A percentile compares a stretch with the other conserved stretches of the same genome.
Evolutionary conservation across 2,329 filamentous ascomycete species (phyloP).

Genomic region (Paecilomyces sp.): DNA sequence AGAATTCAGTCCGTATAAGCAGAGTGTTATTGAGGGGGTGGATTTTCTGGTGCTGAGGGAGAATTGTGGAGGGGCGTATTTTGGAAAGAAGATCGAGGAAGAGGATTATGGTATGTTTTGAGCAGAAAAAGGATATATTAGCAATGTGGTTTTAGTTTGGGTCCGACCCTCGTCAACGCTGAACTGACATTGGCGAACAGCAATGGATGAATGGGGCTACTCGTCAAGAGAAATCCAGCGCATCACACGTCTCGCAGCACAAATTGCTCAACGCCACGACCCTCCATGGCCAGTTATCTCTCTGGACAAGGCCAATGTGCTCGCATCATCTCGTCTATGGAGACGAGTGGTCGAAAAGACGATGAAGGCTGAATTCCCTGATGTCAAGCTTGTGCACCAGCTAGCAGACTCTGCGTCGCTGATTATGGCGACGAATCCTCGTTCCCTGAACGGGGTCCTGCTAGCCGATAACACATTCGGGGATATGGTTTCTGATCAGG

Average conservation of each 20-base stretch:
- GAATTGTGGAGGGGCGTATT: constrained; percentile 38
- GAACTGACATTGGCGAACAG: constrained; percentile 43
- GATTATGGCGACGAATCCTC: constrained; percentile 86
- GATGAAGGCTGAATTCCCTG: constrained; percentile 75
- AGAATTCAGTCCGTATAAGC: constrained; percentile 74
- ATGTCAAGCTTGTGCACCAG: constrained; percentile 73
- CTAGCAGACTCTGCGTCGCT: constrained; percentile 87
- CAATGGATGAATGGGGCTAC: constrained; percentile 78
- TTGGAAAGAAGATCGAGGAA: constrained; percentile 32
- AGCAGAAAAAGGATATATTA: background rate
- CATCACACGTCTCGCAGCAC: constrained; percentile 68
- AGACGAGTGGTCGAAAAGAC: constrained; percentile 72
- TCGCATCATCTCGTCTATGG: constrained; percentile 81
- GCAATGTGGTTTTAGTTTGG: no score
- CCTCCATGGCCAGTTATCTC: constrained; percentile 71
- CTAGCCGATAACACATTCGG: constrained; percentile 88
- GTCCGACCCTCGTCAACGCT: no score
- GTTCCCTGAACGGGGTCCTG: constrained; percentile 74
- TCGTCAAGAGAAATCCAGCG: constrained; percentile 73
- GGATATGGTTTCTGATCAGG: constrained; percentile 89
- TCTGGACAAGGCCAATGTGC: constrained; percentile 88
- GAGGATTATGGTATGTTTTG: constrained; percentile 22
- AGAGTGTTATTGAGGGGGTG: constrained; percentile 69
- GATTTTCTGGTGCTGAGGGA: constrained; percentile 60
- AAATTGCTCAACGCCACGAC: constrained; percentile 65